Evolutionary conservation across 2,329 filamentous ascomycete species (phyloP).

Genomic region (Neofusicoccum kwambonambiense): DNA sequence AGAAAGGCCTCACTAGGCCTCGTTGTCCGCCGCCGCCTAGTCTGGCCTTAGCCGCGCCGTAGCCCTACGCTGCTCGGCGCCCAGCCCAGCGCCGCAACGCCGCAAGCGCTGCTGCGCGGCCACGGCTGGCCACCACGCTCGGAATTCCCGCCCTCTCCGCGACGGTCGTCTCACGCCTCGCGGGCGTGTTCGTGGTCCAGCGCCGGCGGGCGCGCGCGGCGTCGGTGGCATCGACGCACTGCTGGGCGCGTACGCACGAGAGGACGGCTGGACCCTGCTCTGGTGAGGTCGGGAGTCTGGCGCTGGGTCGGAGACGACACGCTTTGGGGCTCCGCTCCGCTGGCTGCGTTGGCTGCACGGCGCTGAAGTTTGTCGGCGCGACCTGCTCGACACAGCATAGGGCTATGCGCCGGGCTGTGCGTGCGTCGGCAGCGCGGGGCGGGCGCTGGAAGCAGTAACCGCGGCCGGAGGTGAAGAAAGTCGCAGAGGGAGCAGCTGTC

Average conservation of each 20-base stretch:
- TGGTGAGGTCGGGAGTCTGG: not conserved
- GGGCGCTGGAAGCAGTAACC: conserved; percentile 7
- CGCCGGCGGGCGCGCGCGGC: not conserved
- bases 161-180: not conserved
- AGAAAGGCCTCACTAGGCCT: not conserved
- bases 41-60: not conserved
- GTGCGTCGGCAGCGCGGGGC: not conserved
- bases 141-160: not conserved
- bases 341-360: not conserved
- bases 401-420: not conserved
- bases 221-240: no score
- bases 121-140: no score
- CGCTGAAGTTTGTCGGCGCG: conserved; percentile 15
- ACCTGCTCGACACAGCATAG: conserved; percentile 8
- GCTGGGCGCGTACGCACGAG: not conserved
- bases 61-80: not conserved
- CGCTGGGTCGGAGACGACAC: not conserved
- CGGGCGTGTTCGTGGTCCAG: not conserved
- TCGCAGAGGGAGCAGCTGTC: not conserved
- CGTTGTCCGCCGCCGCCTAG: no score
- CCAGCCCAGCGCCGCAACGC: not conserved
- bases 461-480: not conserved
- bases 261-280: not conserved
- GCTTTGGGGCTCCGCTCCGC: not conserved
- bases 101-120: no score